Conservation (phyloP, 2,329 filamentous ascomycete species). For the Atkinsonella hypoxylon region DNA sequence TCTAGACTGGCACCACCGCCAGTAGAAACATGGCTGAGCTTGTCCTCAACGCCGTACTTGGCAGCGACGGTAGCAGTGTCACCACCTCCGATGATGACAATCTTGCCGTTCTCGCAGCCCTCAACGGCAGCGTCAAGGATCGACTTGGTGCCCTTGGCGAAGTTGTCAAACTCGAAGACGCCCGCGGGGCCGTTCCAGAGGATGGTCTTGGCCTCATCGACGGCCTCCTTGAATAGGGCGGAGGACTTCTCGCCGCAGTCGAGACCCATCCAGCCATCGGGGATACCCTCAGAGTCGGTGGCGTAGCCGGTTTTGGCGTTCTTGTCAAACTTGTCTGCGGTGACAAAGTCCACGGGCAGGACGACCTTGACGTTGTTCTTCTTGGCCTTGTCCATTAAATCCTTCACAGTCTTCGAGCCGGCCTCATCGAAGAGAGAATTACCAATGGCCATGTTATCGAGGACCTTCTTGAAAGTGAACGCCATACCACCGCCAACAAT, state of each 20-base stretch:
- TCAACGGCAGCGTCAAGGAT: conserved; percentile 81
- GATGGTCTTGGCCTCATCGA: conserved; percentile 83
- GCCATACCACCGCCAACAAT: conserved; percentile 97
- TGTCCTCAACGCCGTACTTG: conserved; percentile 92
- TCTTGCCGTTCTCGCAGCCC: conserved; percentile 64
- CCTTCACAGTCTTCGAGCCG: conserved; percentile 79
- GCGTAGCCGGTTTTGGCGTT: conserved; percentile 73
- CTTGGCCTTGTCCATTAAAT: conserved; percentile 91
- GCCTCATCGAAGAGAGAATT: conserved; percentile 87
- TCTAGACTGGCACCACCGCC: conserved; percentile 92
- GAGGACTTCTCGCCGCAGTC: conserved; percentile 87
- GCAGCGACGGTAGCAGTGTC: conserved; percentile 96
- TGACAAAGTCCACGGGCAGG: conserved; percentile 89
- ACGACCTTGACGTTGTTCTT: conserved; percentile 92
- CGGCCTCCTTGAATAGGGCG: conserved; percentile 78
- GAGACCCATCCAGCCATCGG: conserved; percentile 95
- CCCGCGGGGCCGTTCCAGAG: conserved; percentile 97
- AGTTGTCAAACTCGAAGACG: conserved; percentile 95
- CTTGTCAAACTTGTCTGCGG: conserved; percentile 84
- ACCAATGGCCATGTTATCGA: conserved; percentile 81
- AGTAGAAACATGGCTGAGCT: conserved; percentile 96
- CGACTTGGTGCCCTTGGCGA: conserved; percentile 82
- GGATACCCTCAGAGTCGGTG: conserved; percentile 79
- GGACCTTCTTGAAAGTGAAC: conserved; percentile 99
- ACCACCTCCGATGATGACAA: conserved; percentile 96